Conservation (phyloP, 2,329 filamentous ascomycete genomes). For the Calonectria fujianensis region DNA sequence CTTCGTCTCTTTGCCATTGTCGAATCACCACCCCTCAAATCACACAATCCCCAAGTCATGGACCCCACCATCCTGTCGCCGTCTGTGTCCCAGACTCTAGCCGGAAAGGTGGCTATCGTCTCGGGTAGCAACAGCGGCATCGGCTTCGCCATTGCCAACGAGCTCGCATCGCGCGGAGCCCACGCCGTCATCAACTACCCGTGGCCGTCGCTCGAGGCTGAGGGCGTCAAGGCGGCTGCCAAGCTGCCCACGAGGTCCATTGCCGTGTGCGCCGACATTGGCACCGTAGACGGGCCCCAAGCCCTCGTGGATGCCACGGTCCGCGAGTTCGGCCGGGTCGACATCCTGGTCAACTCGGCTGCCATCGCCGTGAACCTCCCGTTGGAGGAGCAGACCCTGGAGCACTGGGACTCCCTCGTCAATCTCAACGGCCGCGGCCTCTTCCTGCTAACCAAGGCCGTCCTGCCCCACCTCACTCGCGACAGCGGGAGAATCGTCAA, state of each 20-base stretch:
- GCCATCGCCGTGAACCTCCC: slow-evolving; percentile 61
- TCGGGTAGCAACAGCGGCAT: slow-evolving; percentile 60
- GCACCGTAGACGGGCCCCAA: slow-evolving; percentile 60
- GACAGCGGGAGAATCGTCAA: slow-evolving; percentile 64
- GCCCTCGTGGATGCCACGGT: slow-evolving; percentile 61
- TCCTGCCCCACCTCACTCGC: slow-evolving; percentile 61
- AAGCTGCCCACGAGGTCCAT: slow-evolving; percentile 57
- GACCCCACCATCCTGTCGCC: slow-evolving; percentile 35
- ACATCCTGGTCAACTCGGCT: slow-evolving; percentile 63
- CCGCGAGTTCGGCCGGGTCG: slow-evolving; percentile 59
- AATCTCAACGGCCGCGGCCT: slow-evolving; percentile 65
- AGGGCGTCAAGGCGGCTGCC: slow-evolving; percentile 46
- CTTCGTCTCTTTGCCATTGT: neutral
- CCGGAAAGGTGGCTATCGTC: slow-evolving; percentile 46
- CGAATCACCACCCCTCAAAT: neutral
- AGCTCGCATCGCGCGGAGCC: slow-evolving; percentile 49
- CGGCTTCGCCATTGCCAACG: slow-evolving; percentile 65
- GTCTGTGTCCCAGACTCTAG: slow-evolving; percentile 39
- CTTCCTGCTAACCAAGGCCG: slow-evolving; percentile 64
- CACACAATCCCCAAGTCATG: neutral
- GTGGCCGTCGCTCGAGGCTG: slow-evolving; percentile 57
- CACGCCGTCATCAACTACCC: slow-evolving; percentile 60
- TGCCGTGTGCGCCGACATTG: slow-evolving; percentile 65
- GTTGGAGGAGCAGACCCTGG: slow-evolving; percentile 61
- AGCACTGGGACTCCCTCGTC: slow-evolving; percentile 63